A percentile compares a stretch with the other conserved stretches of the same genome.
Conservation (phyloP, 78 protist genomes). For the Bigelowiella natans region DNA sequence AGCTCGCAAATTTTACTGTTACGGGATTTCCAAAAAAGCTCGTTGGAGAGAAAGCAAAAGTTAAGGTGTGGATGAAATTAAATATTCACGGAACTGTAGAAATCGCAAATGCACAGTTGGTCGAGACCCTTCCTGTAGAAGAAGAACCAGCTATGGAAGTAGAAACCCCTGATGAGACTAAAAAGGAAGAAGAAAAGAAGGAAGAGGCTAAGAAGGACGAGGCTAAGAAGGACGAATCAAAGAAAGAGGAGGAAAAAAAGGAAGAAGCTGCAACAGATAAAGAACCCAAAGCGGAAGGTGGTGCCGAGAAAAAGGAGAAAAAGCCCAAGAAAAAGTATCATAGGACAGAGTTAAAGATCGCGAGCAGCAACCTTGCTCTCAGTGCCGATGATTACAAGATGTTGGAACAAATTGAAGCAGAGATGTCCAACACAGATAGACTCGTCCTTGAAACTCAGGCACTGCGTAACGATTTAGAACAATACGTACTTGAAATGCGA, state of each 20-base stretch:
- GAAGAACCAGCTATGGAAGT: background rate
- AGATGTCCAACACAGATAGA: conserved; percentile 4
- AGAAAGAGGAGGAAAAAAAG: too few relatives aligned
- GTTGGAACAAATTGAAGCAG: background rate
- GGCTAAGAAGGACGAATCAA: too few relatives aligned
- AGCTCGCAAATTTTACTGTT: background rate
- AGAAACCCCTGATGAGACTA: too few relatives aligned
- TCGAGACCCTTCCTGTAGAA: background rate
- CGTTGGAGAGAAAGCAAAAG: background rate
- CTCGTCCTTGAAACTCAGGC: background rate
- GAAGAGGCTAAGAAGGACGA: too few relatives aligned
- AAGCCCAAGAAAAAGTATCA: too few relatives aligned
- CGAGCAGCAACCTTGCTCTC: background rate
- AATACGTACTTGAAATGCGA: background rate
- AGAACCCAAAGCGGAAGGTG: too few relatives aligned
- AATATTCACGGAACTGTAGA: background rate
- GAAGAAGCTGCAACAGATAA: too few relatives aligned
- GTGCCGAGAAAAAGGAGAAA: too few relatives aligned
- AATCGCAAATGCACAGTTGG: background rate
- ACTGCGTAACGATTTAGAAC: background rate
- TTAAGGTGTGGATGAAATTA: background rate
- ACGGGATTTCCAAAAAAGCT: background rate
- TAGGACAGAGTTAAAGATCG: too few relatives aligned
- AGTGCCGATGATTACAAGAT: background rate
- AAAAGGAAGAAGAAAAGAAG: too few relatives aligned